A percentile compares a stretch with the other conserved stretches of the same genome.
phyloP scores from a whole-genome alignment of 805 yeast genomes.

The Cyberlindnera mississippiensis region DNA sequence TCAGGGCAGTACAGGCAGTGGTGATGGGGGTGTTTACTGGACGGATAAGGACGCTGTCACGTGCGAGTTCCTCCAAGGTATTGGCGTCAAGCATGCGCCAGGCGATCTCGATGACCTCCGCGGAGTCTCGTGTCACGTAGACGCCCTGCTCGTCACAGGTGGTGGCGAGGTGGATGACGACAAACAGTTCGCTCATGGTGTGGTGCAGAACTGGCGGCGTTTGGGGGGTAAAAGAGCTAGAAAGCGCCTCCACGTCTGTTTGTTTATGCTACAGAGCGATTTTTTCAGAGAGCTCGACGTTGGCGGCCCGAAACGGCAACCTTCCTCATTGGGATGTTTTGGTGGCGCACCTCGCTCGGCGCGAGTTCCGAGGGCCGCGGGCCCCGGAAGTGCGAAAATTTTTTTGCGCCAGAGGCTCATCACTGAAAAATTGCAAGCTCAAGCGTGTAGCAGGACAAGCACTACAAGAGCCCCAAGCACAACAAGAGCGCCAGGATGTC shows the following conservation, averaged over 20 bases:
- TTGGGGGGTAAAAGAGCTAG: neutral
- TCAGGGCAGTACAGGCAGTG: constrained; percentile 46
- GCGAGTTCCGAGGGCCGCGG: neutral
- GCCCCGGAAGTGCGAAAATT: constrained; percentile 11
- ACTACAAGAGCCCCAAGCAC: no score
- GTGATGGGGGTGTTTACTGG: constrained; percentile 68
- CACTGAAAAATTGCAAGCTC: neutral
- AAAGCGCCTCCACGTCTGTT: neutral
- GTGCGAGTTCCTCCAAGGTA: constrained; percentile 39
- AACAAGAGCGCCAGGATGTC: no score
- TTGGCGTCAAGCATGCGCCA: constrained; percentile 61
- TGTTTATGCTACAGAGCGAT: constrained; percentile 4
- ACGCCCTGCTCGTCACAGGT: constrained; percentile 64
- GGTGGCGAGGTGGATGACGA: constrained; percentile 57
- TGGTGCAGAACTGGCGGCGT: neutral
- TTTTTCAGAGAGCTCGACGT: constrained; percentile 1
- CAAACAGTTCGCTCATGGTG: constrained; percentile 43
- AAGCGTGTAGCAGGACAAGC: no score
- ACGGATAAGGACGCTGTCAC: constrained; percentile 47
- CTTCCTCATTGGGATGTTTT: no score
- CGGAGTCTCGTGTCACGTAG: constrained; percentile 59
- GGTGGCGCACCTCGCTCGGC: no score
- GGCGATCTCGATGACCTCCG: constrained; percentile 63
- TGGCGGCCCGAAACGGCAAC: neutral
- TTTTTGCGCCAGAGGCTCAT: constrained; percentile 4